Base-by-base conservation (phyloP, 2,329 filamentous ascomycete species). In the Ophiostoma sp. region DNA sequence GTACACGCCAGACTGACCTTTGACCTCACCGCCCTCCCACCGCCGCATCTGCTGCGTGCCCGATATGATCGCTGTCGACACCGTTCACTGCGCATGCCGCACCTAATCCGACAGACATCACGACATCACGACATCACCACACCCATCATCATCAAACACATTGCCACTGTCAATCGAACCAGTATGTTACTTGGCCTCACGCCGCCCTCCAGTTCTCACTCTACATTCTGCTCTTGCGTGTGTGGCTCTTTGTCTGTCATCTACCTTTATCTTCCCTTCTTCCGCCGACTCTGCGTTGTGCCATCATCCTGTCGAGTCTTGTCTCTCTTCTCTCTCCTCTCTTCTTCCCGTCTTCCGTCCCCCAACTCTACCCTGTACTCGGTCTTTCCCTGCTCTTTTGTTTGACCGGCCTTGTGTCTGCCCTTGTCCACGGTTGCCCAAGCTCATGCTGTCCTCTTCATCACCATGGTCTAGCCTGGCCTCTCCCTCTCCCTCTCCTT, bases 81-180 rank as follows among this genome's bases (percentile, higher is more conserved):
- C 23, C 13, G 15, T 57, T 57, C 52, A 27, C 52, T 57, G 52
- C 52, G 52, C 52, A 57, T 57, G 52, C 52, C 52, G 52, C 52
- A 57, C 52, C 23, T 57, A 57, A 57, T 57, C 23, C 52, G n/a
- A 57, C 52, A 31, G n/a, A 48, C 10, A 57, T 57, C 52, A 27
- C 17, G n/a, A 54, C n/a, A 54, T 54, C 13, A 27, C 52, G 13
- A 27, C 52, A 13, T 8, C 52, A 23, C 7, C 41, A 6, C 17
- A 20, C 20, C 15, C 52, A 57, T 57, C 52, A 57, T 57, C 48
- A 52, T 23, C 48, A 52, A 20, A 7, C 48, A 52, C 48, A 52
- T n/a, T 5, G 39, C 44, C 11, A 27, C 52, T 5, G 1, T 57
- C 52, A 27, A 27, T 27, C 27, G 52, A 23, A 57, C 23, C 8